phyloP scores from a whole-genome alignment of 2,329 filamentous ascomycete species.

The Trichoderma endophyticum region DNA sequence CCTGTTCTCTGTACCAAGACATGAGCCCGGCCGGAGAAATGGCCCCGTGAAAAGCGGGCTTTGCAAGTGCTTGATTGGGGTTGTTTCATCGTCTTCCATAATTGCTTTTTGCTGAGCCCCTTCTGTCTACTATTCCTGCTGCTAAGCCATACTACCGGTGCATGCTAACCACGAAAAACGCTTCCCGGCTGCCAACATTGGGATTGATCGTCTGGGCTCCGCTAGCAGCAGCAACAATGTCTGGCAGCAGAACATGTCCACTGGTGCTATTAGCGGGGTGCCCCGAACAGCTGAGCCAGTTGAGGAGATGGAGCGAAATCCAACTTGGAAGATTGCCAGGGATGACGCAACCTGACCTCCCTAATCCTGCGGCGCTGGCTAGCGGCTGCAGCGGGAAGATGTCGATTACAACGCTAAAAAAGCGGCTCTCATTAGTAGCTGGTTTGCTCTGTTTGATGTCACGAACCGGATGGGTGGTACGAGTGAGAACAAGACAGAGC shows the following conservation, averaged over 20 bases:
- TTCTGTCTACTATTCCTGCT: background rate
- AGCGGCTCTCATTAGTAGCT: background rate
- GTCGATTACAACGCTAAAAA: constrained; percentile 4
- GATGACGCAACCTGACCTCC: constrained; percentile 12
- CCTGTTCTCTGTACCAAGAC: background rate
- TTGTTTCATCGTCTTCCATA: background rate
- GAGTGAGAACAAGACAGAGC: too few relatives aligned
- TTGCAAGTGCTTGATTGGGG: constrained; percentile 13
- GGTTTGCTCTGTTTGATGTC: background rate
- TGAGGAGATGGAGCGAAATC: background rate
- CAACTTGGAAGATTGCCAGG: background rate
- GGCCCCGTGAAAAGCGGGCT: constrained; percentile 26
- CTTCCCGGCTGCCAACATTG: background rate
- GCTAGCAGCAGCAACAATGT: constrained; percentile 10
- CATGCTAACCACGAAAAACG: background rate
- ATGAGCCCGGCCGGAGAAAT: constrained; percentile 22
- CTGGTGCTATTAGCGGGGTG: background rate
- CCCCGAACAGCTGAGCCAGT: background rate
- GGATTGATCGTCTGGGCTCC: background rate
- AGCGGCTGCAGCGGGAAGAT: constrained; percentile 14
- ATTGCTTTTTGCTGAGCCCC: background rate
- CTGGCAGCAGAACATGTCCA: background rate
- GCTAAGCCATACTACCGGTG: background rate
- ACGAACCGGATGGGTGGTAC: background rate
- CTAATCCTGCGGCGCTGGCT: constrained; percentile 1